phyloP scores from a whole-genome alignment of 2,329 filamentous ascomycete species.

The Fusarium longipes region DNA sequence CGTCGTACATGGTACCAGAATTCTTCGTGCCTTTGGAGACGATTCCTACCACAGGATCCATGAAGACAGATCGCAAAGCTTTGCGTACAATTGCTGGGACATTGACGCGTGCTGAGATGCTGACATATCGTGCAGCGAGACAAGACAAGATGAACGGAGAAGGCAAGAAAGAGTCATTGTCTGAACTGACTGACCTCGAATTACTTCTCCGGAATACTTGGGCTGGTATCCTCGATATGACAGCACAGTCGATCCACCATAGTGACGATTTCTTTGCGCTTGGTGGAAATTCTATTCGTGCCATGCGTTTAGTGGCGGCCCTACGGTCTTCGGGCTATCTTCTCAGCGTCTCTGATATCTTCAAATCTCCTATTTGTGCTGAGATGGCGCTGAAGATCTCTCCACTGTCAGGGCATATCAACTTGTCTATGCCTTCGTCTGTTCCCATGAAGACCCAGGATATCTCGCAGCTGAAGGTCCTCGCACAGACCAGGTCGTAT shows the following conservation, averaged over 20 bases:
- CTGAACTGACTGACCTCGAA: background rate
- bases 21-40: background rate
- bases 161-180: too few relatives aligned
- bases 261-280: background rate
- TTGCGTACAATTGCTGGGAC: background rate
- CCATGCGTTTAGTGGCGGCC: background rate
- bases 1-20: background rate
- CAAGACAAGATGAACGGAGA: too few relatives aligned
- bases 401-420: background rate
- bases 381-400: background rate
- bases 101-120: background rate
- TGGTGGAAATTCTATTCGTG: background rate
- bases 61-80: background rate
- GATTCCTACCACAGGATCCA: background rate
- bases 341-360: background rate
- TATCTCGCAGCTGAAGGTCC: background rate
- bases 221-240: background rate
- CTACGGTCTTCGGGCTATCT: background rate
- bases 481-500: too few relatives aligned
- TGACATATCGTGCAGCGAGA: background rate
- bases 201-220: background rate
- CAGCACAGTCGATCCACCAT: background rate
- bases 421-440: background rate
- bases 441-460: background rate
- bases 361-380: background rate